Percentiles rank a stretch among this genome's conserved stretches.
Evolutionary conservation across 2,329 filamentous ascomycete species (phyloP).

Genomic region (Graphilbum sp.): DNA sequence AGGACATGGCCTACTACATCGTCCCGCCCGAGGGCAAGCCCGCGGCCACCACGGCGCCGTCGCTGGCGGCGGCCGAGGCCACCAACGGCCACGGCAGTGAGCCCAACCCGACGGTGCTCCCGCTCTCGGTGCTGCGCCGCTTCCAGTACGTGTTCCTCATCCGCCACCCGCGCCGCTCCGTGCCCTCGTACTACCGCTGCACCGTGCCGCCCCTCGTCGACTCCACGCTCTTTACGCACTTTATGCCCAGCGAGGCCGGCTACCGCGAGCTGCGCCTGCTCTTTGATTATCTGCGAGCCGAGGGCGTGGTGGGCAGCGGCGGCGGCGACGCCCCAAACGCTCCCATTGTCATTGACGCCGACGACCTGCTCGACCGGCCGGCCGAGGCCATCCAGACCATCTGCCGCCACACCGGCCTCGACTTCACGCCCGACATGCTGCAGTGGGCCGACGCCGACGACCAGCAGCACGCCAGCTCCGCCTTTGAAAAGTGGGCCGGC

Average conservation of each 20-base stretch:
- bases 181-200: slow-evolving; percentile 90
- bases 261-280: slow-evolving; percentile 75
- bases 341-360: slow-evolving; percentile 81
- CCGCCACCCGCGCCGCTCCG: slow-evolving; percentile 79
- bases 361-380: slow-evolving; percentile 81
- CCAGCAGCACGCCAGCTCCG: slow-evolving; percentile 48
- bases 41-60: slow-evolving; percentile 60
- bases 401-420: slow-evolving; percentile 65
- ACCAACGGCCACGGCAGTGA: too few relatives aligned
- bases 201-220: slow-evolving; percentile 73
- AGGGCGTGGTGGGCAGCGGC: slow-evolving; percentile 58
- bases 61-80: slow-evolving; percentile 36
- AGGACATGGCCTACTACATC: slow-evolving; percentile 91
- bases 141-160: slow-evolving; percentile 97
- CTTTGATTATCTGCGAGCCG: slow-evolving; percentile 65
- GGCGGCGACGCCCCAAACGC: slow-evolving; percentile 34
- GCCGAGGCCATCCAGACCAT: slow-evolving; percentile 59
- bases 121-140: slow-evolving; percentile 51
- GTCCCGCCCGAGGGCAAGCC: slow-evolving; percentile 56
- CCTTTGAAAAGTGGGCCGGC: slow-evolving; percentile 93
- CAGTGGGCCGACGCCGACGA: slow-evolving; percentile 66
- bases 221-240: slow-evolving; percentile 71
- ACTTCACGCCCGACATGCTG: slow-evolving; percentile 65
- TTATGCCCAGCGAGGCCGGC: slow-evolving; percentile 76
- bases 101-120: slow-evolving; percentile 74